Percentiles rank a stretch among this genome's conserved stretches.
Evolutionary conservation across 306 rosid species (phyloP).

Genomic region (Cucurbita pepo): DNA sequence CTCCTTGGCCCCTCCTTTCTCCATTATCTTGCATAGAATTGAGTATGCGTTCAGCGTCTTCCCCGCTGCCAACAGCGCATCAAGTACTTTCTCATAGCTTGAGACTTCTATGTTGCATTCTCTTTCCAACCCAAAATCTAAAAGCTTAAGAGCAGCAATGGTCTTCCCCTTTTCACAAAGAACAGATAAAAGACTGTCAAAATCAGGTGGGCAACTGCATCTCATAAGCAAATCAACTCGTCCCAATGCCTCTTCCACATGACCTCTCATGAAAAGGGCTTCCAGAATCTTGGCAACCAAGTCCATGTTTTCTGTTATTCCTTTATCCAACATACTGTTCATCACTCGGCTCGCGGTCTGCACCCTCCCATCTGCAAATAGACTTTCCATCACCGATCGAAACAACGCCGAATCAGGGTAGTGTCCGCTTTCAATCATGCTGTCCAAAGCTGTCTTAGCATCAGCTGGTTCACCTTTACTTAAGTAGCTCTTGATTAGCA

Average conservation of each 20-base stretch:
- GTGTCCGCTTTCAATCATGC: slow-evolving; percentile 82
- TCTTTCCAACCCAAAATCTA: slow-evolving; percentile 73
- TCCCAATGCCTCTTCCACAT: slow-evolving; percentile 82
- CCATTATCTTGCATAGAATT: slow-evolving; percentile 65
- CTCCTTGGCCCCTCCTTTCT: slow-evolving; percentile 49
- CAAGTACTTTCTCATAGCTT: slow-evolving; percentile 68
- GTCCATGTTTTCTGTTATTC: slow-evolving; percentile 69
- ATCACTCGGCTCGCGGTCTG: slow-evolving; percentile 92
- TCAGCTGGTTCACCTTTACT: slow-evolving; percentile 84
- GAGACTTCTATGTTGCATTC: slow-evolving; percentile 43
- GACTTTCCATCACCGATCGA: slow-evolving; percentile 57
- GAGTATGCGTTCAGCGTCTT: slow-evolving; percentile 82
- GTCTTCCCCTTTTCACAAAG: slow-evolving; percentile 78
- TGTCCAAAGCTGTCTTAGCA: slow-evolving; percentile 66
- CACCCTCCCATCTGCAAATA: slow-evolving; percentile 74
- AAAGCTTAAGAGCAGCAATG: slow-evolving; percentile 70
- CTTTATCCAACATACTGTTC: slow-evolving; percentile 83
- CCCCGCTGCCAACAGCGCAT: slow-evolving; percentile 57
- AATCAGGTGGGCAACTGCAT: slow-evolving; percentile 39
- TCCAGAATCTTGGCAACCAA: slow-evolving; percentile 70
- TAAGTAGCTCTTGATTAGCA: slow-evolving; percentile 69
- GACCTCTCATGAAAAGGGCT: slow-evolving; percentile 79
- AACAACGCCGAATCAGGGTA: slow-evolving; percentile 48
- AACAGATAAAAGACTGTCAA: slow-evolving; percentile 40
- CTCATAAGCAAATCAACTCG: slow-evolving; percentile 56